Evolutionary conservation across 768 basidiomycete species (phyloP), one percentile per base, ranked within the genome.

Genomic region (Russula virescens): DNA sequence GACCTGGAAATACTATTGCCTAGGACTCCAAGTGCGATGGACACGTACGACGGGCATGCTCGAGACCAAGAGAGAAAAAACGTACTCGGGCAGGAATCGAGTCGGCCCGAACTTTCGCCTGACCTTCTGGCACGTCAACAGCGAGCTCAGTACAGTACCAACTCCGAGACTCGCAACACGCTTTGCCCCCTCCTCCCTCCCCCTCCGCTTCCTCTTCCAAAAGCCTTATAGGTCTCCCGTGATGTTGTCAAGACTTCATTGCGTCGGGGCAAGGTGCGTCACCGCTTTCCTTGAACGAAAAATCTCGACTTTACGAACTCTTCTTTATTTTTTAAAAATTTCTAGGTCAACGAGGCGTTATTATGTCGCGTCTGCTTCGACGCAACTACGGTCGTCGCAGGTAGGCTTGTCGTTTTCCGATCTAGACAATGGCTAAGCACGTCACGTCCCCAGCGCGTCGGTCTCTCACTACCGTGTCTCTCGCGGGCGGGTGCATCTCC

Each of bases 11-110:
- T n/a, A n/a, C n/a, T n/a, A n/a, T n/a, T n/a, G 0, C 89, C 87
- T 2, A 94, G 78, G 60, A 84, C 83, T 16, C 84, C 83, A 10
- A 94, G 77, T 0, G 90, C 90, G 0, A 85, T 88, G 28, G 91
- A 83, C 43, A 79, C 80, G 73, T 93, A 93, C 16, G 91, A n/a
- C 89, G 18, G 18, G 18, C 42, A 50, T 16, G 18, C 49, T 19
- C 13, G 13, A 60, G 40, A 11, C 3, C 31, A 16, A 42, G 4
- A 34, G 31, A 5, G 8, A 38, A 38, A 38, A 5, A 38, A 38
- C n/a, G n/a, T n/a, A n/a, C n/a, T n/a, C n/a, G n/a, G n/a, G n/a
- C n/a, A n/a, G n/a, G 31, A 31, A 4, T 31, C 31, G 31, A 31
- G 31, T 31, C 31, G 31, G 31, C 31, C 31, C 31, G 31, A 31